A percentile compares a stretch with the other conserved stretches of the same genome.
Evolutionary conservation across 306 rosid genomes (phyloP).

Genomic region (Acacia melanoxylon): DNA sequence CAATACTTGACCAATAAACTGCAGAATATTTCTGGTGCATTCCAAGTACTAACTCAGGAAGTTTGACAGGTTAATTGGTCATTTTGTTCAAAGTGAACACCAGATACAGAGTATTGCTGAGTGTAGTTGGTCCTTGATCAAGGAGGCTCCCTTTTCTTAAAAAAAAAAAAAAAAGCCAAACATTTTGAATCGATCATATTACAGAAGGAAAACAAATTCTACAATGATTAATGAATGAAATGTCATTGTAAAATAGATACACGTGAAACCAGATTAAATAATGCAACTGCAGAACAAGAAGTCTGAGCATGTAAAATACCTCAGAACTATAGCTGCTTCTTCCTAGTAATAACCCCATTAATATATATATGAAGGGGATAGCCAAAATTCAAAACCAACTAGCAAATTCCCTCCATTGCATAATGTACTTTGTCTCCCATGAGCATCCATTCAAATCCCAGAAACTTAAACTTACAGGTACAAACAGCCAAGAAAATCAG

Average conservation of each 20-base stretch:
- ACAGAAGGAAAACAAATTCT: slow-evolving; percentile 23
- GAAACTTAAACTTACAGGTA: slow-evolving; percentile 7
- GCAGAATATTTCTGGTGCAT: not conserved
- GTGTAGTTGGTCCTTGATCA: not conserved
- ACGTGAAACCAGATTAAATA: slow-evolving; percentile 33
- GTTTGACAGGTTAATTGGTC: not conserved
- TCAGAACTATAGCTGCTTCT: slow-evolving; percentile 35
- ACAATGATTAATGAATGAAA: slow-evolving; percentile 31
- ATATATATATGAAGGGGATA: slow-evolving; percentile 15
- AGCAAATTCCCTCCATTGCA: slow-evolving; percentile 22
- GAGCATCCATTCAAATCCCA: slow-evolving; percentile 23
- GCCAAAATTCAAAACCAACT: slow-evolving; percentile 16
- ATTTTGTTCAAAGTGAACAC: not conserved
- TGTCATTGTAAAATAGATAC: slow-evolving; percentile 28
- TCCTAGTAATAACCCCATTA: slow-evolving; percentile 26
- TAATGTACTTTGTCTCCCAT: slow-evolving; percentile 24
- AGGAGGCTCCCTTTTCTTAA: not conserved
- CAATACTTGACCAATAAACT: not conserved
- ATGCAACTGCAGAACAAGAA: slow-evolving; percentile 15
- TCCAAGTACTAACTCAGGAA: not conserved
- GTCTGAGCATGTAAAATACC: slow-evolving; percentile 32
- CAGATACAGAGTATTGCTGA: not conserved
- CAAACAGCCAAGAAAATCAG: slow-evolving; percentile 23
- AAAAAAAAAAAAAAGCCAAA: not conserved
- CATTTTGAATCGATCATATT: not conserved